These are phyloP conservation scores for Cercospora sp. DNA, from an alignment of 2,329 filamentous ascomycete species.

Conservation along the genomic window DNA sequence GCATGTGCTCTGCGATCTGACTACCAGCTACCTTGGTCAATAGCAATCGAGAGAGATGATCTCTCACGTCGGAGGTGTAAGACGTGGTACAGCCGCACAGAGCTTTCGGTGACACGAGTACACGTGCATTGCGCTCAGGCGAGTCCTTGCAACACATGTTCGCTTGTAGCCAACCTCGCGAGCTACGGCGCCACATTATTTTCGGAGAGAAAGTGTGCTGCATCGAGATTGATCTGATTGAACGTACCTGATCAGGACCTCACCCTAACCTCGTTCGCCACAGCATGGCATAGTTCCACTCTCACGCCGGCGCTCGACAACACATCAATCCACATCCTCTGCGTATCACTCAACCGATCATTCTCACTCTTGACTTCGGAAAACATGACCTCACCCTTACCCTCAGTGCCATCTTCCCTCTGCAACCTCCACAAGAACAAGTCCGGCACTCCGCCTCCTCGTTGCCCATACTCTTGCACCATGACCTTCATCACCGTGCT, in stretches of 20 bases:
- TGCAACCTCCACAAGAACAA: constrained; percentile 76
- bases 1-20: background rate
- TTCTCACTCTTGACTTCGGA: constrained; percentile 62
- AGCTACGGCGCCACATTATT: background rate
- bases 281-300: constrained; percentile 75
- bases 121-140: background rate
- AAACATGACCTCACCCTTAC: constrained; percentile 41
- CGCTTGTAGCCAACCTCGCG: background rate
- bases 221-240: background rate
- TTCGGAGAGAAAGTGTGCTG: background rate
- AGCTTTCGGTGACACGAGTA: background rate
- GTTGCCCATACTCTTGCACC: constrained; percentile 87
- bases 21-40: background rate
- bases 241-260: background rate
- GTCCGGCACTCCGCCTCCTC: constrained; percentile 88
- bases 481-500: constrained; percentile 88
- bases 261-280: constrained; percentile 55
- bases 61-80: background rate
- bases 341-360: constrained; percentile 92
- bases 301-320: constrained; percentile 78
- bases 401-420: constrained; percentile 28
- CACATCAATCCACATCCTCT: constrained; percentile 95
- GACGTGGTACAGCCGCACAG: background rate
- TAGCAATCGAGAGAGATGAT: background rate
- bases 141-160: background rate